Conservation (phyloP, 495 filamentous ascomycete species). For the Neurospora sp. region DNA sequence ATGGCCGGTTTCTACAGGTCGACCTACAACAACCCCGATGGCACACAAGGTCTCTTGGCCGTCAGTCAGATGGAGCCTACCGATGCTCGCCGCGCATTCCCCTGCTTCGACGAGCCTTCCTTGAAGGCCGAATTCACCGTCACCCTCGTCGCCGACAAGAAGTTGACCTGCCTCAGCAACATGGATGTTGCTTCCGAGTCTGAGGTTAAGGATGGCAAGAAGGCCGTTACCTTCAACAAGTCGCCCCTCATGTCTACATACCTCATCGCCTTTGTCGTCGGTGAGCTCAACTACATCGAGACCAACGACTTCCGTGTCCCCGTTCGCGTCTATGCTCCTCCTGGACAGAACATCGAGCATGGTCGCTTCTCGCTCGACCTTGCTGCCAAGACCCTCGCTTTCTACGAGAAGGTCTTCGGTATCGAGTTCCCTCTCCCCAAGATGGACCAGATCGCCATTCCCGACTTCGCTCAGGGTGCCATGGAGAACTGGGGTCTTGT, state of each 20-base stretch:
- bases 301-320: conserved; percentile 65
- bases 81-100: conserved; percentile 64
- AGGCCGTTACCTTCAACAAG: conserved; percentile 64
- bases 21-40: conserved; percentile 58
- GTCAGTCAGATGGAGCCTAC: conserved; percentile 81
- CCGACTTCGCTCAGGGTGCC: conserved; percentile 83
- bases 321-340: conserved; percentile 58
- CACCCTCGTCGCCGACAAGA: conserved; percentile 63
- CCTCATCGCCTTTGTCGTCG: conserved; percentile 64
- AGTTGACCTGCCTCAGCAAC: conserved; percentile 68
- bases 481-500: conserved; percentile 99
- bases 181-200: conserved; percentile 65
- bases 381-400: conserved; percentile 56
- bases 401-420: conserved; percentile 70
- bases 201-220: conserved; percentile 49
- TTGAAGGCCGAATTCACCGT: conserved; percentile 66
- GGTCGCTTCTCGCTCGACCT: conserved; percentile 60
- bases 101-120: conserved; percentile 70
- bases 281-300: conserved; percentile 68
- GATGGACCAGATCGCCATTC: conserved; percentile 98
- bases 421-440: conserved; percentile 63
- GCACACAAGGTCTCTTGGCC: conserved; percentile 53
- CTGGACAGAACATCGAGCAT: conserved; percentile 54
- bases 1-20: conserved; percentile 79
- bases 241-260: conserved; percentile 72